Evolutionary conservation across 2,329 filamentous ascomycete genomes (phyloP).

Genomic region (Aspergillus hortae): DNA sequence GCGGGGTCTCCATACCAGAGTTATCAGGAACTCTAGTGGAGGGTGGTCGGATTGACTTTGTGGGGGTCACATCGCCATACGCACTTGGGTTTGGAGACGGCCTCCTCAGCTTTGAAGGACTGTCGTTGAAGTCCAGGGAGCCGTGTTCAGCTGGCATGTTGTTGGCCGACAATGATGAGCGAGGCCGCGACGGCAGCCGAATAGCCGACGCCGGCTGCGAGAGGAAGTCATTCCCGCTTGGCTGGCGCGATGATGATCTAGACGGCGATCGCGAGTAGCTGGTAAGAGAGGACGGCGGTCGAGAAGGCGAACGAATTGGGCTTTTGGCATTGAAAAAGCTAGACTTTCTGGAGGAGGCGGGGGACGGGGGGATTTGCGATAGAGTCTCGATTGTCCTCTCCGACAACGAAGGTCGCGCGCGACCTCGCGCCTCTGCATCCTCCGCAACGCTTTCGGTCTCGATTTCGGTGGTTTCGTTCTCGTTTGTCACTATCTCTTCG

Average conservation of each 20-base stretch:
- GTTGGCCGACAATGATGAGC: conserved; percentile 24
- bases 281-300: conserved; percentile 60
- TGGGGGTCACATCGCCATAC: conserved; percentile 43
- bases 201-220: conserved; percentile 28
- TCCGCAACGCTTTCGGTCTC: conserved; percentile 17
- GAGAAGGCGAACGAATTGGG: conserved; percentile 58
- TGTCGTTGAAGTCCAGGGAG: conserved; percentile 14
- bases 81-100: conserved; percentile 19
- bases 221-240: conserved; percentile 53
- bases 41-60: conserved; percentile 51
- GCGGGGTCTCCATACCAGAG: conserved; percentile 17
- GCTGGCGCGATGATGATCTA: conserved; percentile 45
- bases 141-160: conserved; percentile 13
- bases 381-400: conserved; percentile 86
- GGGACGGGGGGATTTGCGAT: conserved; percentile 72
- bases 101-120: conserved; percentile 21
- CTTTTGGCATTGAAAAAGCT: conserved; percentile 69
- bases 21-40: conserved; percentile 8
- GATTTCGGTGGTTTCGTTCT: conserved; percentile 8
- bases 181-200: conserved; percentile 32
- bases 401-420: conserved; percentile 49
- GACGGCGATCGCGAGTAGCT: conserved; percentile 39
- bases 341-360: conserved; percentile 64
- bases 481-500: conserved; percentile 8
- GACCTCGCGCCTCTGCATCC: conserved; percentile 22